Conservation (phyloP, 2,329 filamentous ascomycete species). For the Verticillium klebahnii region DNA sequence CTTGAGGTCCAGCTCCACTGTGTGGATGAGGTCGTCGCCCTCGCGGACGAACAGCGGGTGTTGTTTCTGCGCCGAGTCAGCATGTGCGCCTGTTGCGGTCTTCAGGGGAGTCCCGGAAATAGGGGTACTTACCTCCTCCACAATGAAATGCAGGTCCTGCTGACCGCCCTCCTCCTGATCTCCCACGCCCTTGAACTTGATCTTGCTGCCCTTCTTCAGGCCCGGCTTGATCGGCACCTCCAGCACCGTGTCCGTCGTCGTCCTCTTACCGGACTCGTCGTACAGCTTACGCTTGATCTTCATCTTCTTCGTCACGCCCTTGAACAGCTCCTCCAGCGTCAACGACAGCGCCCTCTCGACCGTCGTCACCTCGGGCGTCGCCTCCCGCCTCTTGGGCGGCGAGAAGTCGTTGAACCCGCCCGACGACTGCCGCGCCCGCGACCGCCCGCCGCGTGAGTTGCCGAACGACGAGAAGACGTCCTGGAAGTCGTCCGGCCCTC, state of each 20-base stretch:
- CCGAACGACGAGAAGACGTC: slow-evolving; percentile 53
- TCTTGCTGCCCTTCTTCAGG: slow-evolving; percentile 94
- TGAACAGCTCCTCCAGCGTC: slow-evolving; percentile 83
- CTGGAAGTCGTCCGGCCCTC: slow-evolving; percentile 40
- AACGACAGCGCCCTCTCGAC: slow-evolving; percentile 81
- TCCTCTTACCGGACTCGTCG: slow-evolving; percentile 79
- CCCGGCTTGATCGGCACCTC: slow-evolving; percentile 95
- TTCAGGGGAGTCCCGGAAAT: background rate
- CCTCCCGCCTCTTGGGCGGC: slow-evolving; percentile 28
- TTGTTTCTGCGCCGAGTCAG: slow-evolving; percentile 65
- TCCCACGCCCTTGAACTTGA: slow-evolving; percentile 96
- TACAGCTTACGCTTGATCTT: slow-evolving; percentile 97
- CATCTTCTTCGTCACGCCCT: slow-evolving; percentile 90
- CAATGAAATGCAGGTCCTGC: slow-evolving; percentile 91
- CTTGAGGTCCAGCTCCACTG: slow-evolving; percentile 79
- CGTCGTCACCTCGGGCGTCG: slow-evolving; percentile 82
- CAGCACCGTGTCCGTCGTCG: slow-evolving; percentile 81
- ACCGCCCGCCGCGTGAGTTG: slow-evolving; percentile 36
- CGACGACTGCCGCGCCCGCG: slow-evolving; percentile 37
- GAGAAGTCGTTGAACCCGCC: slow-evolving; percentile 19
- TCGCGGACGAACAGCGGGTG: slow-evolving; percentile 82
- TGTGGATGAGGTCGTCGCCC: slow-evolving; percentile 79
- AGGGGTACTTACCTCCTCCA: slow-evolving; percentile 71
- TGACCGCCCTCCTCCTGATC: slow-evolving; percentile 95
- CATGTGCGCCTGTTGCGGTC: background rate